Evolutionary conservation across 2,329 filamentous ascomycete species (phyloP).

Genomic region (Botrytis byssoidea): DNA sequence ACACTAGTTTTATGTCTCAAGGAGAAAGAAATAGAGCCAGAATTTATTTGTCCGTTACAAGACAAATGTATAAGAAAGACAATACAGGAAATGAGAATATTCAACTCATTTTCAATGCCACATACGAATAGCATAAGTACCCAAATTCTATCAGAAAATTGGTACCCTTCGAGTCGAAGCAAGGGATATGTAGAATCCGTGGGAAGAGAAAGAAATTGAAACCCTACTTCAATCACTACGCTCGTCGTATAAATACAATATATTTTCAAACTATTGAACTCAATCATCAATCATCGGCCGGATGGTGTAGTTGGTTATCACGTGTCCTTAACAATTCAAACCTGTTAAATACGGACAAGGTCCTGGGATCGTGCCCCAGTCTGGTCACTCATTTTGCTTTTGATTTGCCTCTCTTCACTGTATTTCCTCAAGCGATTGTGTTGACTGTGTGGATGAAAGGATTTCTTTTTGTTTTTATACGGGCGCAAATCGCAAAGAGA

Average conservation of each 20-base stretch:
- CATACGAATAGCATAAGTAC: background rate
- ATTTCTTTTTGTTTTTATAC: background rate
- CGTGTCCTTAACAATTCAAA: slow-evolving; percentile 8
- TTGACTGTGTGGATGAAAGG: background rate
- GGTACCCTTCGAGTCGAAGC: background rate
- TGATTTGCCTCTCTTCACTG: too few species aligned
- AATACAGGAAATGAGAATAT: background rate
- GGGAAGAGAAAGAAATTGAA: background rate
- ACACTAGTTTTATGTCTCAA: background rate
- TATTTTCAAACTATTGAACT: background rate
- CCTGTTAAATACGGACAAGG: slow-evolving; percentile 2
- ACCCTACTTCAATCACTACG: background rate
- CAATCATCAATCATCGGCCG: background rate
- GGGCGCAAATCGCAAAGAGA: background rate
- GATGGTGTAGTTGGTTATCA: slow-evolving; percentile 21
- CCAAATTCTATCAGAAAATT: background rate
- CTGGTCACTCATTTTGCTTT: background rate
- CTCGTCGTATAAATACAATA: accelerated
- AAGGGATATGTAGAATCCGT: background rate
- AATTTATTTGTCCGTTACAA: background rate
- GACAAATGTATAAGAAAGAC: background rate
- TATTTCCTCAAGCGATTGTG: background rate
- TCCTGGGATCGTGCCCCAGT: slow-evolving; percentile 14
- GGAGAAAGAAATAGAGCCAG: background rate
- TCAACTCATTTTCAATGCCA: background rate